phyloP scores from a whole-genome alignment of 176 grass and related monocot species.

The Pontederia paniculata region DNA sequence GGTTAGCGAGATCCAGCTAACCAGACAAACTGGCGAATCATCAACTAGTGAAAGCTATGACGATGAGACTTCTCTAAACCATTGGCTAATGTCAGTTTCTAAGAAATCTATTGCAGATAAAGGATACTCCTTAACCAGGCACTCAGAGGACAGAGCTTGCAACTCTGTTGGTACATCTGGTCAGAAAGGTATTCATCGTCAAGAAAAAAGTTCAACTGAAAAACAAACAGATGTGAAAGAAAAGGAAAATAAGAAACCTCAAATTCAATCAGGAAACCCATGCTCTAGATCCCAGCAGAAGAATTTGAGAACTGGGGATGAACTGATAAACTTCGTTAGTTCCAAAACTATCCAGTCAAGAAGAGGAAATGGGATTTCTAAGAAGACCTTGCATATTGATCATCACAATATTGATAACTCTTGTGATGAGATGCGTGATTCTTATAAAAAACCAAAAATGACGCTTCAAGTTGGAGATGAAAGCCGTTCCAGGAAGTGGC shows the following conservation, averaged over 20 bases:
- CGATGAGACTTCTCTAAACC: constrained; percentile 54
- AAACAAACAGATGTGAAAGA: not conserved
- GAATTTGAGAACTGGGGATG: constrained; percentile 12
- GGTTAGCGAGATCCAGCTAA: not conserved
- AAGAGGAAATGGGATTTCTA: constrained; percentile 16
- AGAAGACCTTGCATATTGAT: constrained; percentile 7
- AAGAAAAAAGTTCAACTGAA: not conserved
- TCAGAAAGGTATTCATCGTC: not conserved
- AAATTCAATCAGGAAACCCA: not conserved
- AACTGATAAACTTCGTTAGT: not conserved
- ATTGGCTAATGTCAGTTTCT: constrained; percentile 38
- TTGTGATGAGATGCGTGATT: constrained; percentile 9
- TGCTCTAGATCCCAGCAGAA: constrained; percentile 5
- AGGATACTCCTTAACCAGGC: constrained; percentile 24
- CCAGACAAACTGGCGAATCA: not conserved
- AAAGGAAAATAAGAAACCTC: constrained; percentile 5
- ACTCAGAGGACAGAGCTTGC: constrained; percentile 13
- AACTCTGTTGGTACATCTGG: too few relatives aligned
- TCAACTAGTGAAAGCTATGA: constrained; percentile 11
- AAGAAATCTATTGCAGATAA: constrained; percentile 40
- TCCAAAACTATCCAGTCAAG: constrained; percentile 1
- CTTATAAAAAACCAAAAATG: constrained; percentile 16
- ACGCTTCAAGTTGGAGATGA: constrained; percentile 1
- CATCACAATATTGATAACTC: constrained; percentile 7
- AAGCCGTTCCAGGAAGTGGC: constrained; percentile 16